These are phyloP conservation scores for Talaromyces liani DNA, from an alignment of 495 filamentous ascomycete genomes.

Conservation along the genomic window DNA sequence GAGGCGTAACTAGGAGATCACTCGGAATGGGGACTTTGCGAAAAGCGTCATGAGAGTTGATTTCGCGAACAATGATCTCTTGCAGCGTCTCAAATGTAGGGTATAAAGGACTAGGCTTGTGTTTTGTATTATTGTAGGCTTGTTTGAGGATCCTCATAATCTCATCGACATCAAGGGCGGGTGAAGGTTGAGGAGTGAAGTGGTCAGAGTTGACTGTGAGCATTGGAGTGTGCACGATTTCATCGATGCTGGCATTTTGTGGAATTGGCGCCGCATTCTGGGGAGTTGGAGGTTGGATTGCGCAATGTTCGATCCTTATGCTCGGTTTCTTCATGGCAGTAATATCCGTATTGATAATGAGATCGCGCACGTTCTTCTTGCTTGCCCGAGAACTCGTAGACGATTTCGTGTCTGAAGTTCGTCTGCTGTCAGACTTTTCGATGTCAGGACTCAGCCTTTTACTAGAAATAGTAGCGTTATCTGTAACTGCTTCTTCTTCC, in stretches of 20 bases:
- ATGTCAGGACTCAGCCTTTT: background rate
- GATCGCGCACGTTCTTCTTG: constrained; percentile 35
- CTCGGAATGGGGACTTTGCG: constrained; percentile 28
- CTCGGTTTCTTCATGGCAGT: constrained; percentile 20
- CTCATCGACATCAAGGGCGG: constrained; percentile 25
- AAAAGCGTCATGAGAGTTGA: constrained; percentile 43
- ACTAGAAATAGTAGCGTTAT: background rate
- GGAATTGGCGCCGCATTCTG: constrained; percentile 13
- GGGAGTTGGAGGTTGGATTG: constrained; percentile 37
- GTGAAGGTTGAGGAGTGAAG: constrained; percentile 15
- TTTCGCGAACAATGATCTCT: constrained; percentile 40
- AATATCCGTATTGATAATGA: constrained; percentile 36
- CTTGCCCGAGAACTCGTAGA: constrained; percentile 13
- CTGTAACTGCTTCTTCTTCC: background rate
- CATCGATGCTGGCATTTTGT: constrained; percentile 33
- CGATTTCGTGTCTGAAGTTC: background rate
- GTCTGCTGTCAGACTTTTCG: background rate
- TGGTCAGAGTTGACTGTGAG: constrained; percentile 20
- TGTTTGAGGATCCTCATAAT: constrained; percentile 40
- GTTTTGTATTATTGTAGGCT: constrained; percentile 24
- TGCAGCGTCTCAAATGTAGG: constrained; percentile 39
- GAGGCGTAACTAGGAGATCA: constrained; percentile 32
- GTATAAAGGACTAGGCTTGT: constrained; percentile 20
- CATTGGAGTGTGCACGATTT: constrained; percentile 38
- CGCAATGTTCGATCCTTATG: constrained; percentile 29